Conservation (phyloP, 768 basidiomycete species). For the Heimioporus sp. region DNA sequence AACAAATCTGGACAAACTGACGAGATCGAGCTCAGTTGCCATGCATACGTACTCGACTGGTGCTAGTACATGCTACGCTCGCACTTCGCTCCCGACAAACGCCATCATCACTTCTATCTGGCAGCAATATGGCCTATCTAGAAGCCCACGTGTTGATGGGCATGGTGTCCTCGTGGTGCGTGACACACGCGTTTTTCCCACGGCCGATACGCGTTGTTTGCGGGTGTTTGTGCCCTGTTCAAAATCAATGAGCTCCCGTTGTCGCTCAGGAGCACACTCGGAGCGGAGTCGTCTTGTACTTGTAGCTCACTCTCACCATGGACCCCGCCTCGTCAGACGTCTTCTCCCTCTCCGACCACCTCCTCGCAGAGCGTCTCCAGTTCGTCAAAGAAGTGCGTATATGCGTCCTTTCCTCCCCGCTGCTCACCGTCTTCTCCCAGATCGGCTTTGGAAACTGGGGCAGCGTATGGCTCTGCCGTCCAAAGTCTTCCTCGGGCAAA, state of each 20-base stretch:
- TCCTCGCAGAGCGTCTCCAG: conserved; percentile 64
- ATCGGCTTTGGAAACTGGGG: conserved; percentile 95
- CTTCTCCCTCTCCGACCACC: conserved; percentile 73
- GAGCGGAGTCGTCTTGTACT: conserved; percentile 23
- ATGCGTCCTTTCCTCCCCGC: not conserved
- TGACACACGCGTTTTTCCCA: conserved; percentile 23
- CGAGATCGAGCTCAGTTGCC: no score
- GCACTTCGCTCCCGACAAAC: not conserved
- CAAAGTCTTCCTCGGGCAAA: conserved; percentile 47
- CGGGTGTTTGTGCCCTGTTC: conserved; percentile 26
- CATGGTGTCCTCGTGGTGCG: conserved; percentile 14
- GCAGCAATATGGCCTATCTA: conserved; percentile 8
- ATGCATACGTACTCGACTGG: no score
- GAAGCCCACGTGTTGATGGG: conserved; percentile 3
- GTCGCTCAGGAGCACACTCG: not conserved
- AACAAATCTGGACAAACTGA: no score
- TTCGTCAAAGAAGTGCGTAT: conserved; percentile 71
- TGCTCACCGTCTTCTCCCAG: conserved; percentile 35
- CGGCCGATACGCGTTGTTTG: conserved; percentile 31
- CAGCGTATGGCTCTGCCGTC: conserved; percentile 78
- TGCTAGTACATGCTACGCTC: not conserved
- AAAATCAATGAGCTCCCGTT: conserved; percentile 12
- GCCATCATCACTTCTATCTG: not conserved
- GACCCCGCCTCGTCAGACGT: conserved; percentile 46
- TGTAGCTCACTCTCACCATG: conserved; percentile 19